A percentile compares a stretch with the other conserved stretches of the same genome.
Evolutionary conservation across 805 yeast species (phyloP).

Genomic region (Candida oleophila): DNA sequence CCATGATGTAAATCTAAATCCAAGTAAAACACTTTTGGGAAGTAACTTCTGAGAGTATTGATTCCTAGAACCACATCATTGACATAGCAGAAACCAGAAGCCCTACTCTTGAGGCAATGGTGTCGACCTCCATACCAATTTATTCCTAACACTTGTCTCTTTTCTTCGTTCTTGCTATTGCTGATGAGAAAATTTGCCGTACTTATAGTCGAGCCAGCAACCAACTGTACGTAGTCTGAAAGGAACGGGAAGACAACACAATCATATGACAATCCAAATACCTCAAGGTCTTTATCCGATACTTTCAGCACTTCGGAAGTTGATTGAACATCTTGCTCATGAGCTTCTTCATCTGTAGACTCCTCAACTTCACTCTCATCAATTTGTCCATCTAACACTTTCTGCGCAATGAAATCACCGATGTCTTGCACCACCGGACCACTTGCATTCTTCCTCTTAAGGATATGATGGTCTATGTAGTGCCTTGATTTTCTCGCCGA

Average conservation of each 20-base stretch:
- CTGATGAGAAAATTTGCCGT: constrained; percentile 39
- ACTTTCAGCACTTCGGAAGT: too few relatives aligned
- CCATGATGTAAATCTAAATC: constrained; percentile 82
- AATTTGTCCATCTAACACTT: background rate
- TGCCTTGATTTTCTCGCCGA: background rate
- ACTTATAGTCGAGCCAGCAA: constrained; percentile 59
- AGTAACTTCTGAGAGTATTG: constrained; percentile 46
- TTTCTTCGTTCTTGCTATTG: constrained; percentile 1
- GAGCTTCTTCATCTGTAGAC: constrained; percentile 6
- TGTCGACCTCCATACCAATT: constrained; percentile 85
- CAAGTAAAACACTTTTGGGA: constrained; percentile 52
- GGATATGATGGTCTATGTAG: background rate
- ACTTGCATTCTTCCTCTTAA: background rate
- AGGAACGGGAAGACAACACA: constrained; percentile 62
- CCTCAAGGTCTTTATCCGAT: constrained; percentile 15
- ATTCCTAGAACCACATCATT: constrained; percentile 67
- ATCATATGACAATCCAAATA: constrained; percentile 56
- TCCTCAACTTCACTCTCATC: constrained; percentile 7
- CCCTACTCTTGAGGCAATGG: constrained; percentile 54
- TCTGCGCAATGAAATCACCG: background rate
- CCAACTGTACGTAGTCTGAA: constrained; percentile 44
- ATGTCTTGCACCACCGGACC: background rate
- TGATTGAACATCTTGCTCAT: constrained; percentile 10
- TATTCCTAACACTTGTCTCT: constrained; percentile 41
- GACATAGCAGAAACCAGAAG: constrained; percentile 72